phyloP scores from a whole-genome alignment of 768 basidiomycete genomes.

The Lenzites betulinus region DNA sequence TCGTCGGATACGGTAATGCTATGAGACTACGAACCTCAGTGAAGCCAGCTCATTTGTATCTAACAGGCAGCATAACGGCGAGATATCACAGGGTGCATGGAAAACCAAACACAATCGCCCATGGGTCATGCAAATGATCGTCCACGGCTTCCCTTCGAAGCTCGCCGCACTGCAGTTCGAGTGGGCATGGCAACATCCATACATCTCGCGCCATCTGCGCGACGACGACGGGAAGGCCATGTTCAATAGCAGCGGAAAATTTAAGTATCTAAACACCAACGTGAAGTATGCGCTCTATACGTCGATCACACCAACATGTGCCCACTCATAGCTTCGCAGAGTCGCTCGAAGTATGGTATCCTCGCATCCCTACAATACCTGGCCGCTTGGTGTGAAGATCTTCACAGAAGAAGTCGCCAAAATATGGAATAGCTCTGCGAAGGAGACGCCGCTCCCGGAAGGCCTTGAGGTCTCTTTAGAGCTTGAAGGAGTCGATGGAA shows the following conservation, averaged over 20 bases:
- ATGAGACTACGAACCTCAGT: not conserved
- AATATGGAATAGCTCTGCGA: constrained; percentile 47
- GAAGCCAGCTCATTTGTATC: not conserved
- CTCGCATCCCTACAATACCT: constrained; percentile 64
- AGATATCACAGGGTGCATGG: constrained; percentile 67
- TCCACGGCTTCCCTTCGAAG: constrained; percentile 81
- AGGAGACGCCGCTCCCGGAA: constrained; percentile 43
- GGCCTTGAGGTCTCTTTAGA: constrained; percentile 56
- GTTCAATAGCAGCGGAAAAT: constrained; percentile 36
- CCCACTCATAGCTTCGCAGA: constrained; percentile 33
- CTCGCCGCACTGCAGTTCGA: constrained; percentile 78
- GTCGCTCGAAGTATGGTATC: constrained; percentile 65
- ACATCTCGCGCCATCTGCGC: constrained; percentile 65
- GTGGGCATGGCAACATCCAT: constrained; percentile 86
- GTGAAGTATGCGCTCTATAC: constrained; percentile 44
- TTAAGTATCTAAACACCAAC: constrained; percentile 42
- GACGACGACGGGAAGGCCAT: constrained; percentile 42
- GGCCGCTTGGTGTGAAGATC: constrained; percentile 75
- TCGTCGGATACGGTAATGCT: constrained; percentile 55
- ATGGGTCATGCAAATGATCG: constrained; percentile 87
- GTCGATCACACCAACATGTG: not conserved
- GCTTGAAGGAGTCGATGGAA: constrained; percentile 71
- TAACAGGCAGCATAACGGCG: constrained; percentile 78
- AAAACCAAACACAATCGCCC: constrained; percentile 63
- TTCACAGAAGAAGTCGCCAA: constrained; percentile 66